These are phyloP conservation scores for Termitomyces sp. DNA, from an alignment of 768 basidiomycete genomes.

Conservation along the genomic window DNA sequence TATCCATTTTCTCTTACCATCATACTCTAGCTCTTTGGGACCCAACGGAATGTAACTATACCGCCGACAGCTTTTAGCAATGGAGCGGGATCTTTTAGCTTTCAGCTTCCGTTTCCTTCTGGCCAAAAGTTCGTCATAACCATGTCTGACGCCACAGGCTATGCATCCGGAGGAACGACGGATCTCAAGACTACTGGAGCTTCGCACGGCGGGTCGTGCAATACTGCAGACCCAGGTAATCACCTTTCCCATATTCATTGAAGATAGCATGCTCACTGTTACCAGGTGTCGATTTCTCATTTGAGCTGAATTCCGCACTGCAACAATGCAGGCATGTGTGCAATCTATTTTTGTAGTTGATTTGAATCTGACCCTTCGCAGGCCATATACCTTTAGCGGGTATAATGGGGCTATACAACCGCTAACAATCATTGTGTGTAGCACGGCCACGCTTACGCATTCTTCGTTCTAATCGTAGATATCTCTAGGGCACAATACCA, in stretches of 20 bases:
- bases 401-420: slow-evolving; percentile 46
- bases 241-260: slow-evolving; percentile 1
- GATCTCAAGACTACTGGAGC: slow-evolving; percentile 40
- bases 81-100: slow-evolving; percentile 47
- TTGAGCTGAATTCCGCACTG: slow-evolving; percentile 44
- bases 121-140: slow-evolving; percentile 42
- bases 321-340: slow-evolving; percentile 54
- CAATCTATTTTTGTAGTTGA: background rate
- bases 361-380: slow-evolving; percentile 14
- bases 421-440: slow-evolving; percentile 45
- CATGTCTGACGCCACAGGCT: slow-evolving; percentile 72
- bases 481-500: slow-evolving; percentile 53
- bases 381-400: slow-evolving; percentile 40
- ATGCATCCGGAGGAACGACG: slow-evolving; percentile 58
- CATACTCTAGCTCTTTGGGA: slow-evolving; percentile 40
- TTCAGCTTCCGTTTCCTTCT: slow-evolving; percentile 36
- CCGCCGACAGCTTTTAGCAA: slow-evolving; percentile 48
- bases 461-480: background rate
- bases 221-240: slow-evolving; percentile 37
- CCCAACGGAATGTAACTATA: slow-evolving; percentile 48
- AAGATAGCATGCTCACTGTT: background rate
- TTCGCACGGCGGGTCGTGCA: slow-evolving; percentile 45
- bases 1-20: slow-evolving; percentile 4
- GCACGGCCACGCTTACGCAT: background rate
- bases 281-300: slow-evolving; percentile 39